These are phyloP conservation scores for Martiniozyma asiatica DNA, from an alignment of 1,139 yeast species.

Conservation along the genomic window DNA sequence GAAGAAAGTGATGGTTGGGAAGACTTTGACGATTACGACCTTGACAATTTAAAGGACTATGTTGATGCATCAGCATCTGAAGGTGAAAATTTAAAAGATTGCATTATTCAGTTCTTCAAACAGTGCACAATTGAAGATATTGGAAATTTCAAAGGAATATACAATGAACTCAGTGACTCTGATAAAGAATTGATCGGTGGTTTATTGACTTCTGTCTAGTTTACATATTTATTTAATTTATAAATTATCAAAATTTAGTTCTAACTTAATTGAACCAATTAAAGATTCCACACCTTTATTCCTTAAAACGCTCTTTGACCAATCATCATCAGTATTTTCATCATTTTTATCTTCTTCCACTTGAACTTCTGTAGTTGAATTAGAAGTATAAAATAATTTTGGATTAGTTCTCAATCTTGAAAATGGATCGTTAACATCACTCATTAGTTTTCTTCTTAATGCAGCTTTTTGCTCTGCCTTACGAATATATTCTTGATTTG, in stretches of 20 bases:
- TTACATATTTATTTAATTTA: no score
- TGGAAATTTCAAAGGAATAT: no score
- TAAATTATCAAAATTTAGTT: constrained; percentile 17
- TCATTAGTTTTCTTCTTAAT: constrained; percentile 35
- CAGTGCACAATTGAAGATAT: no score
- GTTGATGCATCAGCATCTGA: constrained; percentile 28
- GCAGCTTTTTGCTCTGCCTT: constrained; percentile 63
- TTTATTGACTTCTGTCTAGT: no score
- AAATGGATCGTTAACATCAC: constrained; percentile 66
- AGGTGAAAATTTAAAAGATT: constrained; percentile 25
- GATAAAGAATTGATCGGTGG: no score
- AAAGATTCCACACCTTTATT: constrained; percentile 21
- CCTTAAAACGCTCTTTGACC: constrained; percentile 14
- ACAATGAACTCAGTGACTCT: no score
- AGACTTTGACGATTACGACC: constrained; percentile 55
- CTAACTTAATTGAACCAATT: constrained; percentile 18
- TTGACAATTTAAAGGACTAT: constrained; percentile 42
- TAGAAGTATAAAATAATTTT: constrained; percentile 51
- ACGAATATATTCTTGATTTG: constrained; percentile 66
- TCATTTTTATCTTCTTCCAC: constrained; percentile 6
- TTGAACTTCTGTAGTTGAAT: constrained; percentile 8
- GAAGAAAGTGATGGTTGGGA: constrained; percentile 67
- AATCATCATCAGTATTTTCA: constrained; percentile 7
- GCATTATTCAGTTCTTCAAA: constrained; percentile 51
- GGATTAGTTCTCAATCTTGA: constrained; percentile 81